Conservation (phyloP, 2,329 filamentous ascomycete genomes). For the Cercospora beticola region DNA sequence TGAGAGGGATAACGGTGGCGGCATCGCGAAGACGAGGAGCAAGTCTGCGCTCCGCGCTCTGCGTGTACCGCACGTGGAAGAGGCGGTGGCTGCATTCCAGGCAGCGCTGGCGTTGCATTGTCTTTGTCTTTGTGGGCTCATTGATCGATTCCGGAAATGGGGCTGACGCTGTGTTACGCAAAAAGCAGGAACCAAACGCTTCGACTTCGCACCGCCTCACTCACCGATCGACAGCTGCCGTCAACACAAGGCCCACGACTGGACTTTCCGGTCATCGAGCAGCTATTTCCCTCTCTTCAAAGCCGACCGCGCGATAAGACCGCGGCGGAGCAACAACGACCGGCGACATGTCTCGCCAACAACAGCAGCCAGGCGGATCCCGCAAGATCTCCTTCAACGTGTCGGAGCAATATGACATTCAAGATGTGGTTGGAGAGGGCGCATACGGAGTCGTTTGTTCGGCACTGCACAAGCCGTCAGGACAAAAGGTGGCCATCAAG, state of each 20-base stretch:
- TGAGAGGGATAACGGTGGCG: background rate
- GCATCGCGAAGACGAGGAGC: background rate
- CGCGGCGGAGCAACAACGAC: constrained; percentile 6
- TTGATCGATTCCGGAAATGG: constrained; percentile 20
- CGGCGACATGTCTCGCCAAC: constrained; percentile 26
- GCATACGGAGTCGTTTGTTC: constrained; percentile 99
- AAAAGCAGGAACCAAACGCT: constrained; percentile 21
- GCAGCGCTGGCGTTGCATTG: constrained; percentile 13
- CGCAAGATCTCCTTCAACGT: constrained; percentile 99
- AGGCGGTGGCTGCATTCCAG: constrained; percentile 18
- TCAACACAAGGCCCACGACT: background rate
- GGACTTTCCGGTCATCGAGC: background rate
- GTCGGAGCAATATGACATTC: constrained; percentile 98
- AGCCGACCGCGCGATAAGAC: background rate
- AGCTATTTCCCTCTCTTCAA: background rate
- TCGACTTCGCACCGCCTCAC: background rate
- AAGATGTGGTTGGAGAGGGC: constrained; percentile 98
- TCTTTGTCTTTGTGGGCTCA: constrained; percentile 6
- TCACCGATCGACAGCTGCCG: background rate
- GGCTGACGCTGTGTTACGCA: constrained; percentile 23
- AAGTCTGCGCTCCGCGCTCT: constrained; percentile 14
- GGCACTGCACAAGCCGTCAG: constrained; percentile 94
- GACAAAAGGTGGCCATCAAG: constrained; percentile 99
- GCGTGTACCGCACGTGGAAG: constrained; percentile 24
- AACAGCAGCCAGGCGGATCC: constrained; percentile 47